Percentiles rank a stretch among this genome's conserved stretches.
Conservation (phyloP, 768 basidiomycete genomes). For the Boletus insuetus region DNA sequence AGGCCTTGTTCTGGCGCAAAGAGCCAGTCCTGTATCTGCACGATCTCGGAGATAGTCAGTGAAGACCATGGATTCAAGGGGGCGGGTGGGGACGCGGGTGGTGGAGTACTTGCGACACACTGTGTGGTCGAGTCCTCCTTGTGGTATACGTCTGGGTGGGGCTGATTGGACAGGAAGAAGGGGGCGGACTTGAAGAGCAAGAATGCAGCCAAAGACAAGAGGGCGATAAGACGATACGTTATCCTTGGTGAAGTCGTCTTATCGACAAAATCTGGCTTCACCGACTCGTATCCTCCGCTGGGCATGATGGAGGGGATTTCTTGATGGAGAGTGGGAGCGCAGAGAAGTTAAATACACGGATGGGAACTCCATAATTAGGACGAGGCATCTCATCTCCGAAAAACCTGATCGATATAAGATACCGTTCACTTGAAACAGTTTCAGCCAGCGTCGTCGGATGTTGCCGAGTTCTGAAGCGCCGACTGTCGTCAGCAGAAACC, state of each 20-base stretch:
- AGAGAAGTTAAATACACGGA: no score
- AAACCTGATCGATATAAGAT: no score
- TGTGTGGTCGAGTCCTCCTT: constrained; percentile 23
- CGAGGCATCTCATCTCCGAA: no score
- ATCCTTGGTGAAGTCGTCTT: constrained; percentile 2
- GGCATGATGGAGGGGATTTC: constrained; percentile 12
- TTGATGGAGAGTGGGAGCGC: neutral
- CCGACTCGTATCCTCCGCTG: no score
- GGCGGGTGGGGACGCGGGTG: constrained; percentile 39
- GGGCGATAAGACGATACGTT: constrained; percentile 13
- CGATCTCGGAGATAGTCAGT: constrained; percentile 43
- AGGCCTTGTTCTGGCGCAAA: constrained; percentile 38
- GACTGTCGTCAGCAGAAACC: no score
- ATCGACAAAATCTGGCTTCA: constrained; percentile 9
- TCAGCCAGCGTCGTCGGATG: no score
- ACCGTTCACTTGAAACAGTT: no score
- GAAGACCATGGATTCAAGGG: constrained; percentile 52
- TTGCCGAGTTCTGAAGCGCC: no score
- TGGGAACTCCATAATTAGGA: no score
- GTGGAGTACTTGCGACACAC: constrained; percentile 34
- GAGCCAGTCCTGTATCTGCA: constrained; percentile 46
- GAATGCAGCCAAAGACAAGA: constrained; percentile 13
- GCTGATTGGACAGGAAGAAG: constrained; percentile 1
- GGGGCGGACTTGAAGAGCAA: constrained; percentile 6
- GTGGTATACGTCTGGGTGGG: neutral